phyloP scores from a whole-genome alignment of 306 rosid species.

The Luffa aegyptiaca region DNA sequence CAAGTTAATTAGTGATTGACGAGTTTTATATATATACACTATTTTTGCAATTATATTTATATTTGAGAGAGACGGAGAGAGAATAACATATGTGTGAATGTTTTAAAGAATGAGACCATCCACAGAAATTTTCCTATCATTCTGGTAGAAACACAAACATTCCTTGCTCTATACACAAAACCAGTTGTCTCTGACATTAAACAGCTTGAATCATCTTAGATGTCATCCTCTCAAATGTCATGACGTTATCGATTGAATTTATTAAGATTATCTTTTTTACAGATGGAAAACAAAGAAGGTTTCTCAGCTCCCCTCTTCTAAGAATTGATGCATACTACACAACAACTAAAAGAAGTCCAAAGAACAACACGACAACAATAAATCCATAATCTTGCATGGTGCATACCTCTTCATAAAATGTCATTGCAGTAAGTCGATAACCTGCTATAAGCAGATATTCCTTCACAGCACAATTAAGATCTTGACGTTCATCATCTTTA shows the following conservation, averaged over 20 bases:
- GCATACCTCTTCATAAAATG: slow-evolving; percentile 91
- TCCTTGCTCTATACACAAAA: neutral
- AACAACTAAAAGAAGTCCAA: neutral
- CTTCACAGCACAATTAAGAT: slow-evolving; percentile 91
- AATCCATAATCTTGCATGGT: slow-evolving; percentile 2
- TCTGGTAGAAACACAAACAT: neutral
- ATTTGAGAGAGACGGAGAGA: neutral
- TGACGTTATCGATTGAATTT: neutral
- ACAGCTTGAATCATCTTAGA: neutral
- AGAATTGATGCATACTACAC: neutral
- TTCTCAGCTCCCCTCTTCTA: neutral
- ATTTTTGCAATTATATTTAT: neutral
- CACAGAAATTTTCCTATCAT: neutral
- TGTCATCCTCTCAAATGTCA: neutral
- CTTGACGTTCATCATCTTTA: slow-evolving; percentile 71
- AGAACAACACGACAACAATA: neutral
- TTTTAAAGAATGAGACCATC: neutral
- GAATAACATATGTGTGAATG: neutral
- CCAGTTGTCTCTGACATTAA: neutral
- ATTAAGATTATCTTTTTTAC: neutral
- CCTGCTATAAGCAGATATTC: slow-evolving; percentile 93
- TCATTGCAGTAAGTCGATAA: slow-evolving; percentile 95
- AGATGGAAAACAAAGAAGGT: neutral
- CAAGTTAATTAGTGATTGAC: neutral
- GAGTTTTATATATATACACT: neutral